Evolutionary conservation across 129 eudicot genomes (phyloP), one percentile per base, ranked within the genome.

Genomic region (Arctium minus): DNA sequence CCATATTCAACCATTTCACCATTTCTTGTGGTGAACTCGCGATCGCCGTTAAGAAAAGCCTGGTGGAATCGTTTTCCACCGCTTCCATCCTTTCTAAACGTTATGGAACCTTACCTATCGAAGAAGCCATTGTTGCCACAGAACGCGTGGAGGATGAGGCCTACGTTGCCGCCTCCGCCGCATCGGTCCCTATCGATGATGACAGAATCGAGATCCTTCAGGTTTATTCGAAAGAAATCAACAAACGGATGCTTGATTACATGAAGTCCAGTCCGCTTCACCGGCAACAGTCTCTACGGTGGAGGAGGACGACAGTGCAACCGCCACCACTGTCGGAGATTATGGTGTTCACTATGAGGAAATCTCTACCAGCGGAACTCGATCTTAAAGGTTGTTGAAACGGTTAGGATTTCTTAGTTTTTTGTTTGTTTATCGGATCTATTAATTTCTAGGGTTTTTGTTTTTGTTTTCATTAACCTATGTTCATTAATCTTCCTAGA

Each of bases 161-260:
- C 8, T 91, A 81, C 71, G 77, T 71, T 12, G 62, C 62, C 17
- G 79, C 87, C 44, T 90, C 96, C 0, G n/a, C 81, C 2, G 70
- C 73, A 6, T 64, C 86, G 12, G 88, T 82, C 4, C 27, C 81
- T 0, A 8, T 85, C 40, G 91, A 85, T 17, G 91, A 89, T 11
- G 96, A 89, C 33, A 92, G 96, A 6, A 89, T 91, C 76, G 96
- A 91, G 83, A 86, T 89, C n/a, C n/a, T n/a, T n/a, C n/a, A n/a
- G n/a, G n/a, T n/a, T n/a, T n/a, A n/a, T n/a, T n/a, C n/a, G n/a
- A 91, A 91, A 83, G 96, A 91, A 82, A 91, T 91, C 78, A 89
- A 91, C 37, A 82, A 82, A 81, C 78, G 93, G 3, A 88, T 91
- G 91, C 87, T 91, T 12, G 93, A 86, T 2, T 75, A 87, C 5